A percentile compares a stretch with the other conserved stretches of the same genome.
Conservation (phyloP, 345 rosid genomes). For the Tarenaya hassleriana region DNA sequence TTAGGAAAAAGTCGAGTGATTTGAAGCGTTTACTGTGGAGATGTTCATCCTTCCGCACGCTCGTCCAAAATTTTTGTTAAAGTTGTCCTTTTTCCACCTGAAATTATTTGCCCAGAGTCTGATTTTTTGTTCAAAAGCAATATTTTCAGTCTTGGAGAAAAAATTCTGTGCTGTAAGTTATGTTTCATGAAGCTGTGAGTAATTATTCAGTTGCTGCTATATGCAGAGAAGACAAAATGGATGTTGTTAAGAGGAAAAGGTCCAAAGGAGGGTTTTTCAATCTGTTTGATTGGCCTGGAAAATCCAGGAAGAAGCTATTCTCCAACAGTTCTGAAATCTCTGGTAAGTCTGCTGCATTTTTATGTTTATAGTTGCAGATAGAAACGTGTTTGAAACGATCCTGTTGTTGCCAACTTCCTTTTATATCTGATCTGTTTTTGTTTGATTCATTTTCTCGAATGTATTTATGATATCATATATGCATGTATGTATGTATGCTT, state of each 20-base stretch:
- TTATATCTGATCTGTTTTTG: not conserved
- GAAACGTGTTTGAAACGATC: not conserved
- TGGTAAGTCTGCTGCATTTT: conserved; percentile 34
- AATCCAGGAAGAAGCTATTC: conserved; percentile 72
- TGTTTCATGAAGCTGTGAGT: not conserved
- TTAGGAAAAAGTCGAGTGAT: conserved; percentile 9
- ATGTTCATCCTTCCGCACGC: conserved; percentile 1
- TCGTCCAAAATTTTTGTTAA: not conserved
- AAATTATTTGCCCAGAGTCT: not conserved
- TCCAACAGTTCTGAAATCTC: conserved; percentile 38
- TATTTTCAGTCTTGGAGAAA: conserved; percentile 1
- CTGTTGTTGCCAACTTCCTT: not conserved
- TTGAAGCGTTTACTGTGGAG: conserved; percentile 1
- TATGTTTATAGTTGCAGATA: conserved; percentile 1
- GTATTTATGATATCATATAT: conserved; percentile 1
- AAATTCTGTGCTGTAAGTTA: conserved; percentile 9
- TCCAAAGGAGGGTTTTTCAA: conserved; percentile 63
- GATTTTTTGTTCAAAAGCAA: no score
- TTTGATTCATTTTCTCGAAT: conserved; percentile 1
- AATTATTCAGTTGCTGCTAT: conserved; percentile 5
- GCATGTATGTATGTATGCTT: no score
- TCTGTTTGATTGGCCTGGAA: conserved; percentile 81
- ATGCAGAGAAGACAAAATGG: conserved; percentile 43
- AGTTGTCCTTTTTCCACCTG: not conserved
- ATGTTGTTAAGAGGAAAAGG: conserved; percentile 56